phyloP scores from a whole-genome alignment of 768 basidiomycete species.

The Epithele typhae region DNA sequence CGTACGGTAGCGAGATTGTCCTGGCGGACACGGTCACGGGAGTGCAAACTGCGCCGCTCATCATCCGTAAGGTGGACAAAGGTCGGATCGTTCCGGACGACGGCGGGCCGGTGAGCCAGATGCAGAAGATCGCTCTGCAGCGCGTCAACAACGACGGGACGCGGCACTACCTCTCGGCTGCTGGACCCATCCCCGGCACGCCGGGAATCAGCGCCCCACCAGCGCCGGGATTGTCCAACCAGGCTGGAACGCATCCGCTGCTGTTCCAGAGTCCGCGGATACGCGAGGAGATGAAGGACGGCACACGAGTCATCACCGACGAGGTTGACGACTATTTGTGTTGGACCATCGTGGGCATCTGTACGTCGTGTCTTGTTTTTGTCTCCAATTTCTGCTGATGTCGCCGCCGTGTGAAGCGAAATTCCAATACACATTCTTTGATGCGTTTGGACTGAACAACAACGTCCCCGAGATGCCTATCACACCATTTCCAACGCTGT shows the following conservation, averaged over 20 bases:
- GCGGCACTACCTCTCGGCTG: slow-evolving; percentile 85
- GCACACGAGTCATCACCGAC: slow-evolving; percentile 69
- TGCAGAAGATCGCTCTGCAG: slow-evolving; percentile 94
- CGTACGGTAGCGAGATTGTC: slow-evolving; percentile 87
- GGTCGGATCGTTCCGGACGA: slow-evolving; percentile 83
- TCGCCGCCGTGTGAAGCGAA: slow-evolving; percentile 49
- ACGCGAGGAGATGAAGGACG: slow-evolving; percentile 80
- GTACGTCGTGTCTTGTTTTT: slow-evolving; percentile 42
- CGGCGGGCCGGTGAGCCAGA: slow-evolving; percentile 90
- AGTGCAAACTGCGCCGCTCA: slow-evolving; percentile 77
- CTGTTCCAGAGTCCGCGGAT: slow-evolving; percentile 76
- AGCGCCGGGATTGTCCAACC: slow-evolving; percentile 70
- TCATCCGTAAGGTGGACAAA: slow-evolving; percentile 92
- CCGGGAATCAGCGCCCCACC: slow-evolving; percentile 63
- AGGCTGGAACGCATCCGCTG: slow-evolving; percentile 76
- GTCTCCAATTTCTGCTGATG: too few relatives aligned
- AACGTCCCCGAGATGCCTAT: slow-evolving; percentile 75
- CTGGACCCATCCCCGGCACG: slow-evolving; percentile 79
- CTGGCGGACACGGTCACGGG: slow-evolving; percentile 83
- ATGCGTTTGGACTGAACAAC: slow-evolving; percentile 78
- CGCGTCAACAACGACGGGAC: slow-evolving; percentile 78
- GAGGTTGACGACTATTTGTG: slow-evolving; percentile 94
- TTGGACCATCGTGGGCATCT: slow-evolving; percentile 95
- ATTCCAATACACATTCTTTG: slow-evolving; percentile 93
- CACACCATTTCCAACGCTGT: slow-evolving; percentile 86